Conservation (phyloP, 2,329 filamentous ascomycete genomes). For the Orbilia ellipsospora region DNA sequence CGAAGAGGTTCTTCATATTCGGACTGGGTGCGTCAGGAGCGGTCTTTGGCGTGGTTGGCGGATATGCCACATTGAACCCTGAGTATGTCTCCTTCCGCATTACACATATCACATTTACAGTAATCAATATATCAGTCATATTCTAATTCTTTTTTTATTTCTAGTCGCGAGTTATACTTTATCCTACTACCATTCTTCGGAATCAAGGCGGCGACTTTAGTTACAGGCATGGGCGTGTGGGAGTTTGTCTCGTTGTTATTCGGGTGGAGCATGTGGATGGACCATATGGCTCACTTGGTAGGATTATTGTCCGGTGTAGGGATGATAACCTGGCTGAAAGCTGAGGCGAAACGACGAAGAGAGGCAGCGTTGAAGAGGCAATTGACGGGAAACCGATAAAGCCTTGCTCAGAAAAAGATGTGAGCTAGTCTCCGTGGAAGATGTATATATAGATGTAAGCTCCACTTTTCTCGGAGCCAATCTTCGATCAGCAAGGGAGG, state of each 20-base stretch:
- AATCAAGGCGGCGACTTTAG: slow-evolving; percentile 66
- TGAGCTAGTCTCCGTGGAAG: not conserved
- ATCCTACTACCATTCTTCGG: slow-evolving; percentile 65
- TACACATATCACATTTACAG: not conserved
- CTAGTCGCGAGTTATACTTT: slow-evolving; percentile 67
- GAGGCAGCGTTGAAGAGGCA: slow-evolving; percentile 57
- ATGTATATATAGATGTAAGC: too few species aligned
- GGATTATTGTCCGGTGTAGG: slow-evolving; percentile 61
- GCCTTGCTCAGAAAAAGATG: not conserved
- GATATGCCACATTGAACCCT: slow-evolving; percentile 64
- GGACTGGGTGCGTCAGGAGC: slow-evolving; percentile 76
- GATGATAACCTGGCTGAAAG: slow-evolving; percentile 56
- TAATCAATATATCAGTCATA: too few species aligned
- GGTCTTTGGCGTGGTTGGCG: slow-evolving; percentile 71
- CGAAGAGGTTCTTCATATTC: slow-evolving; percentile 63
- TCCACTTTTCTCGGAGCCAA: too few species aligned
- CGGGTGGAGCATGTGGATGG: slow-evolving; percentile 59
- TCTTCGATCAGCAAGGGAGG: too few species aligned
- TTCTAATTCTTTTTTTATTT: slow-evolving; percentile 63
- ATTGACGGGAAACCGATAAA: slow-evolving; percentile 45
- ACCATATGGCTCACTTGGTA: slow-evolving; percentile 63
- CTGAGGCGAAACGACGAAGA: slow-evolving; percentile 56
- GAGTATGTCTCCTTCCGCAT: slow-evolving; percentile 37
- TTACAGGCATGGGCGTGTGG: slow-evolving; percentile 69
- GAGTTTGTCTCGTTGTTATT: slow-evolving; percentile 59